These are phyloP conservation scores for Tetrahymena thermophila DNA, from an alignment of 73 alveolate genomes.

Conservation along the genomic window DNA sequence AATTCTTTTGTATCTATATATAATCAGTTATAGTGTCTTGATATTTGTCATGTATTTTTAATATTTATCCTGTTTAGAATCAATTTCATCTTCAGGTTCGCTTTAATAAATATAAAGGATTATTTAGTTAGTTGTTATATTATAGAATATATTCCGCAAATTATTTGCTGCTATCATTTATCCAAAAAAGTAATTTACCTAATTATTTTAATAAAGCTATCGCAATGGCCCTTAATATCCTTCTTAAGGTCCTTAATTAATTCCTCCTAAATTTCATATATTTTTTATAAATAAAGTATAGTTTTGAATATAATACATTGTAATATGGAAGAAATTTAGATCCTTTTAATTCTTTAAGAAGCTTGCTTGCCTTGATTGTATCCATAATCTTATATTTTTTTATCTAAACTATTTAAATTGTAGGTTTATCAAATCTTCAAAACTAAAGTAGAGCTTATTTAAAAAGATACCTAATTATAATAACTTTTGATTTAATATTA, in stretches of 20 bases:
- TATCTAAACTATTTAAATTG: not conserved
- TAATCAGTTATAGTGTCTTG: not conserved
- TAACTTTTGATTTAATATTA: not conserved
- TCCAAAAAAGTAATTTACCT: not conserved
- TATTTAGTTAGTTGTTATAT: not conserved
- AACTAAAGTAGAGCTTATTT: not conserved
- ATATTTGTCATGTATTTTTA: not conserved
- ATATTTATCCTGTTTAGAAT: not conserved
- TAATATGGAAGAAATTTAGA: not conserved
- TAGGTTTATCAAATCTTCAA: not conserved
- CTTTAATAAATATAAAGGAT: not conserved
- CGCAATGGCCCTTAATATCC: not conserved
- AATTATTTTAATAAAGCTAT: not conserved
- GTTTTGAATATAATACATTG: not conserved
- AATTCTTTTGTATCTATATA: not conserved
- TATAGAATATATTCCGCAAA: not conserved
- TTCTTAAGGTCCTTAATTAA: not conserved
- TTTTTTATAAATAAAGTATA: not conserved
- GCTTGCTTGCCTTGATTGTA: not conserved
- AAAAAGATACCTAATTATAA: not conserved
- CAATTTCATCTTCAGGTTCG: not conserved
- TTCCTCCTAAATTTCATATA: not conserved
- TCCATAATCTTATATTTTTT: not conserved
- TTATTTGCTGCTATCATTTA: no score
- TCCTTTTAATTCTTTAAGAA: not conserved